A percentile compares a stretch with the other conserved stretches of the same genome.
phyloP scores from a whole-genome alignment of 2,329 filamentous ascomycete genomes.

The Nigrospora oryzae region DNA sequence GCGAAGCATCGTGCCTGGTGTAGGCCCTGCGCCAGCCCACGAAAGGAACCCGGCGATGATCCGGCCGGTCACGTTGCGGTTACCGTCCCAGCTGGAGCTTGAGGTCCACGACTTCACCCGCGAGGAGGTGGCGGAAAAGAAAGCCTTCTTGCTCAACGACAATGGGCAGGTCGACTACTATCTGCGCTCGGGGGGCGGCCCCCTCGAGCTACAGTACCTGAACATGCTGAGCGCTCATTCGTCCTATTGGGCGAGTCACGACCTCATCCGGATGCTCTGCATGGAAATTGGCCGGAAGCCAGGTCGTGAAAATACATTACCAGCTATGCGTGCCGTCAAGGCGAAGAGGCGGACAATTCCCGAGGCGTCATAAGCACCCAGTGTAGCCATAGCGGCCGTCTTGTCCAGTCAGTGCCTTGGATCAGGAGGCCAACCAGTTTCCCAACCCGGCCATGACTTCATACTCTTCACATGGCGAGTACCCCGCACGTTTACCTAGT shows the following conservation, averaged over 20 bases:
- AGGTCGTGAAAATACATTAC: conserved; percentile 53
- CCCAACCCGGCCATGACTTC: too few relatives aligned
- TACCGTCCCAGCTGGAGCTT: conserved; percentile 69
- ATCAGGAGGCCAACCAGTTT: too few relatives aligned
- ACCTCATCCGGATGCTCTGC: conserved; percentile 87
- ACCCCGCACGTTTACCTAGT: neutral
- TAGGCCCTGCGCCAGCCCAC: conserved; percentile 19
- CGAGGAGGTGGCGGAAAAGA: conserved; percentile 85
- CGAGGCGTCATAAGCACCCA: neutral
- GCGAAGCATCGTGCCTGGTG: conserved; percentile 51
- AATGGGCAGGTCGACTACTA: conserved; percentile 95
- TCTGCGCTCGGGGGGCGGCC: conserved; percentile 73
- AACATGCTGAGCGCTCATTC: conserved; percentile 96
- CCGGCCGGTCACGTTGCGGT: conserved; percentile 31
- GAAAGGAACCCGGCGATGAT: conserved; percentile 15
- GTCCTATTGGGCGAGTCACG: conserved; percentile 81
- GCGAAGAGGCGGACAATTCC: conserved; percentile 28
- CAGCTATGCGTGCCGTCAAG: conserved; percentile 52
- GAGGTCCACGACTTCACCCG: conserved; percentile 92
- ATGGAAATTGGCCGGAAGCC: conserved; percentile 73
- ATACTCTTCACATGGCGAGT: neutral
- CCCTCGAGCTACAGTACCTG: conserved; percentile 89
- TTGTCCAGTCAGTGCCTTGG: too few relatives aligned
- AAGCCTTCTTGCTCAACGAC: conserved; percentile 83
- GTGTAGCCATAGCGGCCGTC: too few relatives aligned